These are phyloP conservation scores for Rhizopogon sp. DNA, from an alignment of 768 basidiomycete species.

Conservation along the genomic window DNA sequence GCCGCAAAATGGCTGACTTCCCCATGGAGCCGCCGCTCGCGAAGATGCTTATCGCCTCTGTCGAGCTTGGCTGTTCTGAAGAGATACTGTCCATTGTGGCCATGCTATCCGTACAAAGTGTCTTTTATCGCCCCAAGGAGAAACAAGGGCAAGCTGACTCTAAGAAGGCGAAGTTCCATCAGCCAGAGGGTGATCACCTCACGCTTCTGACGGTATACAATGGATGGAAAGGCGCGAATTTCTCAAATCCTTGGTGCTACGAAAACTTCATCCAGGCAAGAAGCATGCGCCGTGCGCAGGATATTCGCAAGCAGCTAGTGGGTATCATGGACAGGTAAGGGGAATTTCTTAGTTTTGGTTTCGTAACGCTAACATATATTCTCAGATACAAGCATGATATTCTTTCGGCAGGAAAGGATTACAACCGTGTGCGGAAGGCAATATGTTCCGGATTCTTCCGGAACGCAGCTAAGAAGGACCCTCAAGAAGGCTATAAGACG, in stretches of 20 bases:
- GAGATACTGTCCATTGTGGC: slow-evolving; percentile 97
- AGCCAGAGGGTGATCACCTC: slow-evolving; percentile 95
- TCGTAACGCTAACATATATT: slow-evolving; percentile 4
- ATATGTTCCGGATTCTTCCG: slow-evolving; percentile 98
- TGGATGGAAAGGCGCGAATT: slow-evolving; percentile 95
- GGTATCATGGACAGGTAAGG: slow-evolving; percentile 97
- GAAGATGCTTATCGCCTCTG: slow-evolving; percentile 97
- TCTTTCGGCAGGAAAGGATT: slow-evolving; percentile 86
- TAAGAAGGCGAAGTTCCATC: slow-evolving; percentile 99
- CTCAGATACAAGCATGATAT: slow-evolving; percentile 95
- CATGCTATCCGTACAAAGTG: slow-evolving; percentile 94
- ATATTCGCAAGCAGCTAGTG: slow-evolving; percentile 93
- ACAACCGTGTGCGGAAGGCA: slow-evolving; percentile 87
- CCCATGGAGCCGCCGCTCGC: slow-evolving; percentile 95
- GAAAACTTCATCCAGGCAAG: slow-evolving; percentile 98
- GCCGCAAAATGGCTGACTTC: slow-evolving; percentile 99
- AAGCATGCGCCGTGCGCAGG: slow-evolving; percentile 95
- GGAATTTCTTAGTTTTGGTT: background rate
- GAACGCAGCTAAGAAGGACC: slow-evolving; percentile 97
- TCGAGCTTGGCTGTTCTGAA: slow-evolving; percentile 96
- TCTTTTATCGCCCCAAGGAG: slow-evolving; percentile 99
- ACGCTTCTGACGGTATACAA: slow-evolving; percentile 95
- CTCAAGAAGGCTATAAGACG: slow-evolving; percentile 97
- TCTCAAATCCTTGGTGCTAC: slow-evolving; percentile 98
- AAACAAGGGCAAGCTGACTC: slow-evolving; percentile 99